These are phyloP conservation scores for Catharanthus roseus DNA, from an alignment of 257 asterid genomes.

Conservation along the genomic window DNA sequence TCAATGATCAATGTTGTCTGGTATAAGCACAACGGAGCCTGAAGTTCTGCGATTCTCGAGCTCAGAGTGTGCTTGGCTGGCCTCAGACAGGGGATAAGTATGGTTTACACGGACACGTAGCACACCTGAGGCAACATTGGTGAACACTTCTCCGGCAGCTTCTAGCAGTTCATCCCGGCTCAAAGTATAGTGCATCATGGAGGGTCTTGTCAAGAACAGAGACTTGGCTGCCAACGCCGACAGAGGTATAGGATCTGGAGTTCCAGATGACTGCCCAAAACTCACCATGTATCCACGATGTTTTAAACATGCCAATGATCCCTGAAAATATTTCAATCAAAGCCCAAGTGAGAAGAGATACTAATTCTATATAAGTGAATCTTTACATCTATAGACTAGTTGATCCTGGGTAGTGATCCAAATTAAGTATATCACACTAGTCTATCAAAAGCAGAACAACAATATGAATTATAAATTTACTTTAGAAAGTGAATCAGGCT, in stretches of 20 bases:
- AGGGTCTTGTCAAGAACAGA: slow-evolving; percentile 86
- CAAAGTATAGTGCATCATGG: slow-evolving; percentile 56
- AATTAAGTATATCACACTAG: not conserved
- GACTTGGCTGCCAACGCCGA: slow-evolving; percentile 66
- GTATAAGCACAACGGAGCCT: slow-evolving; percentile 79
- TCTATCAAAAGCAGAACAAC: not conserved
- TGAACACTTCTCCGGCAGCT: slow-evolving; percentile 74
- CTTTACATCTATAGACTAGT: not conserved
- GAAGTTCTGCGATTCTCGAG: slow-evolving; percentile 74
- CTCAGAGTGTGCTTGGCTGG: slow-evolving; percentile 80
- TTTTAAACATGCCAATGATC: slow-evolving; percentile 82
- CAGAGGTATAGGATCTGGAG: slow-evolving; percentile 67
- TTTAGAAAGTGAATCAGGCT: no score
- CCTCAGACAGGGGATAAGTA: slow-evolving; percentile 66
- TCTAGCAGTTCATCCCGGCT: slow-evolving; percentile 64
- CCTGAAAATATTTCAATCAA: slow-evolving; percentile 38
- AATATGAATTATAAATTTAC: not conserved
- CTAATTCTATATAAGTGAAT: not conserved
- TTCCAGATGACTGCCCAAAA: slow-evolving; percentile 89
- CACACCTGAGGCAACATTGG: slow-evolving; percentile 59
- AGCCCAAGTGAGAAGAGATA: not conserved
- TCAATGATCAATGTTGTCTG: slow-evolving; percentile 17
- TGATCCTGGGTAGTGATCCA: not conserved
- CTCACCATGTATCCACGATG: slow-evolving; percentile 81
- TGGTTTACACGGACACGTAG: slow-evolving; percentile 62